Evolutionary conservation across 305 asterid genomes (phyloP).

Genomic region (Solanum hybrid): DNA sequence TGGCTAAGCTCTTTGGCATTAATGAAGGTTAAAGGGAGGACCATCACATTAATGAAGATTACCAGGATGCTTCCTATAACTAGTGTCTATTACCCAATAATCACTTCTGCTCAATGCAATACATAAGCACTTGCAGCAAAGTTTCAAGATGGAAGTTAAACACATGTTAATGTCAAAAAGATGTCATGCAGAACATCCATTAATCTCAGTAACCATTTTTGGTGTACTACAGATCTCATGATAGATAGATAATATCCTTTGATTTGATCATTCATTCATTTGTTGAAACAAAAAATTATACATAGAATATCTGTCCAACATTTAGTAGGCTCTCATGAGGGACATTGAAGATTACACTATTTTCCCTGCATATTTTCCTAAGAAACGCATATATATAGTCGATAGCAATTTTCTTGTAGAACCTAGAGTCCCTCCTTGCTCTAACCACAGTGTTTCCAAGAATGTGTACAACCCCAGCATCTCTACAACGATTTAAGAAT

Average conservation of each 20-base stretch:
- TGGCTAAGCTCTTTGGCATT: no score
- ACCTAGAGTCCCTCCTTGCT: constrained; percentile 75
- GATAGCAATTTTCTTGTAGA: constrained; percentile 66
- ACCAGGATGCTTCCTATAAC: not conserved
- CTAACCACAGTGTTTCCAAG: constrained; percentile 81
- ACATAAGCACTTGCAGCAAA: not conserved
- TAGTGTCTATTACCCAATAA: not conserved
- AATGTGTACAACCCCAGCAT: constrained; percentile 93
- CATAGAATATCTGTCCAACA: constrained; percentile 88
- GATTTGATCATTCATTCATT: not conserved
- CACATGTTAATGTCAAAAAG: not conserved
- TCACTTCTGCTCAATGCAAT: not conserved
- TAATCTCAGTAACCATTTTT: not conserved
- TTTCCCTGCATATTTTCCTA: constrained; percentile 97
- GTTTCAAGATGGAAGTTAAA: not conserved
- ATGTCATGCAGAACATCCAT: not conserved
- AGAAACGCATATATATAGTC: constrained; percentile 91
- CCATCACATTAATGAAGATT: not conserved
- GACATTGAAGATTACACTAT: constrained; percentile 84
- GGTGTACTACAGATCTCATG: not conserved
- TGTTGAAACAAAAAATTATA: constrained; percentile 21
- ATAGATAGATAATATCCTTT: not conserved
- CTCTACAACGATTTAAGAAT: constrained; percentile 65
- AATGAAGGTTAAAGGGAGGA: no score
- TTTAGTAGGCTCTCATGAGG: constrained; percentile 96